Evolutionary conservation across 257 asterid genomes (phyloP).

Genomic region (Echites panduratus): DNA sequence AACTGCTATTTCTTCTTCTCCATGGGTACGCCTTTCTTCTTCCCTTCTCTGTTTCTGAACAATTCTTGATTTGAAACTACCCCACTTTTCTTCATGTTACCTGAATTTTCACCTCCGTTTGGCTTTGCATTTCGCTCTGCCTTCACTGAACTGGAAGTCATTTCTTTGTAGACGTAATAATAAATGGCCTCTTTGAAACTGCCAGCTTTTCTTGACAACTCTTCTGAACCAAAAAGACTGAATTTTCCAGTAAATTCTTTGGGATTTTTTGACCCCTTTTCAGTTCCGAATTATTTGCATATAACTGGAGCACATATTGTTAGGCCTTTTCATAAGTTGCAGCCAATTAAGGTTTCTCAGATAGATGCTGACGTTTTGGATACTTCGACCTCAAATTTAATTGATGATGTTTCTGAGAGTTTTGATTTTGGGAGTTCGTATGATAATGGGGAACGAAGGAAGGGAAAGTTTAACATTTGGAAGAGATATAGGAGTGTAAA

Average conservation of each 20-base stretch:
- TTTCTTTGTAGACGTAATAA: slow-evolving; percentile 1
- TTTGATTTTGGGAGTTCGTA: slow-evolving; percentile 24
- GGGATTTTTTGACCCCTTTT: slow-evolving; percentile 29
- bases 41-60: not conserved
- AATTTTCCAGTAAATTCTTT: slow-evolving; percentile 26
- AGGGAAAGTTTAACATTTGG: slow-evolving; percentile 42
- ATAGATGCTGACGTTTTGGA: slow-evolving; percentile 40
- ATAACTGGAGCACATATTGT: slow-evolving; percentile 33
- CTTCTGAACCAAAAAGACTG: slow-evolving; percentile 37
- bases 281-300: slow-evolving; percentile 36
- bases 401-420: slow-evolving; percentile 32
- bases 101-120: slow-evolving; percentile 5
- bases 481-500: slow-evolving; percentile 37
- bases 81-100: not conserved
- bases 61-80: not conserved
- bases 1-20: not conserved
- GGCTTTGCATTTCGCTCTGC: not conserved
- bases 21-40: not conserved
- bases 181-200: slow-evolving; percentile 67
- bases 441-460: slow-evolving; percentile 20
- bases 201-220: slow-evolving; percentile 39
- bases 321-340: slow-evolving; percentile 43
- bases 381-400: slow-evolving; percentile 25
- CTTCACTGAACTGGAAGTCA: not conserved
- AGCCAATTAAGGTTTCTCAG: slow-evolving; percentile 48